phyloP scores from a whole-genome alignment of 2,329 filamentous ascomycete genomes.

The Dactylellina sp. region DNA sequence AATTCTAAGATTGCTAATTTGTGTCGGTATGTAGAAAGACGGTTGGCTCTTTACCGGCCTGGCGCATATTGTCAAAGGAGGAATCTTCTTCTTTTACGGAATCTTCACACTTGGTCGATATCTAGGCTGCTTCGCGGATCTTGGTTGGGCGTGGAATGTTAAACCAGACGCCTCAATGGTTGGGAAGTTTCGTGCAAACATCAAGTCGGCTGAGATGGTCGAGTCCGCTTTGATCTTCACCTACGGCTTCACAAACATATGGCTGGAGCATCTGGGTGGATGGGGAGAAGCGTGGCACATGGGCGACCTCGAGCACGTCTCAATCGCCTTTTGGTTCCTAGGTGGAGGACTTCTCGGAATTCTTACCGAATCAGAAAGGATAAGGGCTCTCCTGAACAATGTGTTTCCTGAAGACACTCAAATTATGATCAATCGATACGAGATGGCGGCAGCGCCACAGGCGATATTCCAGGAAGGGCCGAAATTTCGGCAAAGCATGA shows the following conservation, averaged over 20 bases:
- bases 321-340: slow-evolving; percentile 92
- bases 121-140: slow-evolving; percentile 87
- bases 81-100: slow-evolving; percentile 94
- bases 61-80: slow-evolving; percentile 93
- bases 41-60: slow-evolving; percentile 81
- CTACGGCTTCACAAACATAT: slow-evolving; percentile 83
- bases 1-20: background rate
- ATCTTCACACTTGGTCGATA: slow-evolving; percentile 87
- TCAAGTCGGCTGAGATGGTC: slow-evolving; percentile 85
- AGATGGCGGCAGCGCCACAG: slow-evolving; percentile 62
- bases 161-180: slow-evolving; percentile 70
- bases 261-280: slow-evolving; percentile 85
- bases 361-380: slow-evolving; percentile 79
- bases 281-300: slow-evolving; percentile 79
- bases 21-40: slow-evolving; percentile 69
- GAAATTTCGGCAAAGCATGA: slow-evolving; percentile 69
- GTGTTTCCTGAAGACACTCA: slow-evolving; percentile 62
- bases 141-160: slow-evolving; percentile 88
- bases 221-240: slow-evolving; percentile 88
- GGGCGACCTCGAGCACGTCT: slow-evolving; percentile 88
- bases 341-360: slow-evolving; percentile 90
- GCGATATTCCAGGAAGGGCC: slow-evolving; percentile 65
- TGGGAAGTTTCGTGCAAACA: slow-evolving; percentile 71
- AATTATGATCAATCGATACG: slow-evolving; percentile 53
- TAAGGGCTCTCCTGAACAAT: slow-evolving; percentile 76